These are phyloP conservation scores for Pseudotsuga menziesii DNA, from an alignment of 75 land plant species.

Conservation along the genomic window DNA sequence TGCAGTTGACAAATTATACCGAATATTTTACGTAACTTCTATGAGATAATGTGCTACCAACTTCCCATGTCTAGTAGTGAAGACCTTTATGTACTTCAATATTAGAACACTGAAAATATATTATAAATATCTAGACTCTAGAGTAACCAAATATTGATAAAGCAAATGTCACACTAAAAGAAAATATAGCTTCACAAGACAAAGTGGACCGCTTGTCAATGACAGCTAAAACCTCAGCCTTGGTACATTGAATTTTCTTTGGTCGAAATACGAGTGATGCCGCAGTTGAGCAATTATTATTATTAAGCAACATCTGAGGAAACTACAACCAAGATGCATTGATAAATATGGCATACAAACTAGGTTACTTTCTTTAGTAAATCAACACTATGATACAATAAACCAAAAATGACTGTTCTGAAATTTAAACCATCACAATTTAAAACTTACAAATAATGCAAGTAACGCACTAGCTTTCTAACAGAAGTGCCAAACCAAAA, in stretches of 20 bases:
- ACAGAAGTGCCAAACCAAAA: background rate
- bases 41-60: background rate
- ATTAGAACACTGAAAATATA: too few species aligned
- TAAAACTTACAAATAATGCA: too few species aligned
- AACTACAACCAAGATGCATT: too few species aligned
- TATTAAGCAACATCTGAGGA: too few species aligned
- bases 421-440: too few species aligned
- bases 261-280: background rate
- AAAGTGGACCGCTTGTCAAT: background rate
- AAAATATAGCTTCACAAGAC: background rate
- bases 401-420: too few species aligned
- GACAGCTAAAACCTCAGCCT: background rate
- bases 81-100: background rate
- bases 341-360: too few species aligned
- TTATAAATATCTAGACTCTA: background rate
- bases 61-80: background rate
- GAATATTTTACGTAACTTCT: background rate
- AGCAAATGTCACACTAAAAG: too few species aligned
- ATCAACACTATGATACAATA: too few species aligned
- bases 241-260: background rate
- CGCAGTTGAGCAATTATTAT: background rate
- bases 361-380: too few species aligned
- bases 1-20: background rate
- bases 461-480: too few species aligned
- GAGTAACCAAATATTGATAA: background rate